A percentile compares a stretch with the other conserved stretches of the same genome.
Conservation (phyloP, 768 basidiomycete species). For the Collybia sp. region DNA sequence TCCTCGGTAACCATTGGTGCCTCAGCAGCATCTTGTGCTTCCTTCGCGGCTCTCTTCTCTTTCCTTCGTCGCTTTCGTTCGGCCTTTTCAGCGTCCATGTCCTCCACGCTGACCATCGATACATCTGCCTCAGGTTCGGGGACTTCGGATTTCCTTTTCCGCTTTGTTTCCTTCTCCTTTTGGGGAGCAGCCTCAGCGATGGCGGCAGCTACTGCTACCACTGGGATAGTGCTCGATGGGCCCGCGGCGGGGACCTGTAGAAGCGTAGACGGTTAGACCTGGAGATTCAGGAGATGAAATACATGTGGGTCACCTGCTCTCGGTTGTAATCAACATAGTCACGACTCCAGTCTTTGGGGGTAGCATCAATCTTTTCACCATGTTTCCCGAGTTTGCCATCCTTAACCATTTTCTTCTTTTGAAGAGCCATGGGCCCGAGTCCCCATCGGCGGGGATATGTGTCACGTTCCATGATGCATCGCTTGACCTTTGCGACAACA, state of each 20-base stretch:
- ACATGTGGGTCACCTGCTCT: slow-evolving; percentile 33
- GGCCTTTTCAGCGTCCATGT: slow-evolving; percentile 42
- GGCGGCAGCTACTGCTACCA: slow-evolving; percentile 10
- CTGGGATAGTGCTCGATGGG: slow-evolving; percentile 22
- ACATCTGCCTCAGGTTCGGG: slow-evolving; percentile 37
- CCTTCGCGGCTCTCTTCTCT: slow-evolving; percentile 53
- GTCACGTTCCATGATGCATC: slow-evolving; percentile 99
- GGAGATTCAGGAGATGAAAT: slow-evolving; percentile 4
- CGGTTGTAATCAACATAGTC: slow-evolving; percentile 93
- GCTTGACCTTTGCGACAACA: slow-evolving; percentile 97
- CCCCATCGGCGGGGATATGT: slow-evolving; percentile 98
- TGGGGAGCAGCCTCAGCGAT: slow-evolving; percentile 24
- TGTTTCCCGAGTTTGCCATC: slow-evolving; percentile 96
- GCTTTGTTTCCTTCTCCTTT: slow-evolving; percentile 76
- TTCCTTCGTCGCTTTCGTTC: slow-evolving; percentile 62
- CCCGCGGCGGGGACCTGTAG: slow-evolving; percentile 35
- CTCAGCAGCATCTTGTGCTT: slow-evolving; percentile 25
- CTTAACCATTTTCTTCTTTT: slow-evolving; percentile 98
- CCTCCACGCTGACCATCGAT: slow-evolving; percentile 32
- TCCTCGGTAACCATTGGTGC: slow-evolving; percentile 28
- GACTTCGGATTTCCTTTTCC: slow-evolving; percentile 72
- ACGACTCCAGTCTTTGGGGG: slow-evolving; percentile 86
- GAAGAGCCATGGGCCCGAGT: slow-evolving; percentile 91
- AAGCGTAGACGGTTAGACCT: slow-evolving; percentile 5
- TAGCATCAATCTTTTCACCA: slow-evolving; percentile 84